A percentile compares a stretch with the other conserved stretches of the same genome.
These are phyloP conservation scores for Rosa hybrid DNA, from an alignment of 331 rosid genomes.

Conservation along the genomic window DNA sequence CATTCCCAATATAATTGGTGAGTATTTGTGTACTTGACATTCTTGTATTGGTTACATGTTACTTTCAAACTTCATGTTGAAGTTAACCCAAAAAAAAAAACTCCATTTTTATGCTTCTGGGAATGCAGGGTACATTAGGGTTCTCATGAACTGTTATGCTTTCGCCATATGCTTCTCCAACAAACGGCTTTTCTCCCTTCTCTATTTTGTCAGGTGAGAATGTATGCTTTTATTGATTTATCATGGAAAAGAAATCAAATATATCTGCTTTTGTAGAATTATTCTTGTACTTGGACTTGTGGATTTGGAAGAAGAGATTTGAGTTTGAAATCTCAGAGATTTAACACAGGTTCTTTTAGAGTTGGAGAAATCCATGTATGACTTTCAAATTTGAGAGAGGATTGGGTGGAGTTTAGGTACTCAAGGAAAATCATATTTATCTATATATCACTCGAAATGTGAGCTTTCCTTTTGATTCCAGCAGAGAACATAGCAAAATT, in stretches of 20 bases:
- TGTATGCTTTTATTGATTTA: conserved; percentile 14
- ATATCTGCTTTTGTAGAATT: neutral
- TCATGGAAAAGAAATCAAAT: neutral
- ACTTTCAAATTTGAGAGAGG: neutral
- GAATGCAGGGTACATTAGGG: conserved; percentile 81
- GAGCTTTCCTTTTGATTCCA: neutral
- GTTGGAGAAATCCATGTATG: neutral
- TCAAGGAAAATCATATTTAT: neutral
- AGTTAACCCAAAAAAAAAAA: neutral
- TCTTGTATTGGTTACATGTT: conserved; percentile 14
- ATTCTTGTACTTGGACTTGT: conserved; percentile 5
- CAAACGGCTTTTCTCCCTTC: conserved; percentile 68
- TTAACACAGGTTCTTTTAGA: neutral
- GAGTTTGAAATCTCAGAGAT: neutral
- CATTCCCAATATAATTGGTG: conserved; percentile 89
- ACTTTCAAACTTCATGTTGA: neutral
- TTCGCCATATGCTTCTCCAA: conserved; percentile 71
- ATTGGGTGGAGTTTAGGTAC: neutral
- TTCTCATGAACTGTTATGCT: conserved; percentile 73
- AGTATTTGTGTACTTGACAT: conserved; percentile 35
- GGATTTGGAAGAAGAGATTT: neutral
- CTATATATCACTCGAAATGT: neutral
- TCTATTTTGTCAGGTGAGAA: conserved; percentile 78
- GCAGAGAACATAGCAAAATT: neutral
- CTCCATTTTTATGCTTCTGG: conserved; percentile 14